Evolutionary conservation across 106 monocot species (phyloP).

Genomic region (Narthecium ossifragum): DNA sequence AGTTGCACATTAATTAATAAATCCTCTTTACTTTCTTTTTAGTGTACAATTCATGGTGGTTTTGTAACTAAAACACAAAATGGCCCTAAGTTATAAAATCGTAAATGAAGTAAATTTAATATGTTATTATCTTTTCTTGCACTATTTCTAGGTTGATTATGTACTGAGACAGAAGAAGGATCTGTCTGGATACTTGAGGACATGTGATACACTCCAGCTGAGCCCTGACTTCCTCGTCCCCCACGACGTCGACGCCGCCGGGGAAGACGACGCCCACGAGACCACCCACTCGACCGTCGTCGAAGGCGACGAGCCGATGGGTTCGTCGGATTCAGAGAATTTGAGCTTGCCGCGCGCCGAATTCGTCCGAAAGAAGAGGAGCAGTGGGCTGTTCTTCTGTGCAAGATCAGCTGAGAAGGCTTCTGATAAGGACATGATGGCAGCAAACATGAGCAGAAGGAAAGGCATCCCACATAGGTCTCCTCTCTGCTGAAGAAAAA

Average conservation of each 20-base stretch:
- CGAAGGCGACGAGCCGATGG: slow-evolving; percentile 60
- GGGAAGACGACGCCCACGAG: slow-evolving; percentile 38
- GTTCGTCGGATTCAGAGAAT: slow-evolving; percentile 76
- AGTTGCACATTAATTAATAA: too few relatives aligned
- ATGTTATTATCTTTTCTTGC: too few relatives aligned
- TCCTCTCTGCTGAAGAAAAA: slow-evolving; percentile 52
- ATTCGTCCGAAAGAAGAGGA: slow-evolving; percentile 50
- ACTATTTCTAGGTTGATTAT: slow-evolving; percentile 75
- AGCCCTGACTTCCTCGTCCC: slow-evolving; percentile 69
- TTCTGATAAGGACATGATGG: slow-evolving; percentile 44
- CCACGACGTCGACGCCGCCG: slow-evolving; percentile 20
- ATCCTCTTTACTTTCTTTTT: too few relatives aligned
- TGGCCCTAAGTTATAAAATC: too few relatives aligned
- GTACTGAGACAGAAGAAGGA: slow-evolving; percentile 66
- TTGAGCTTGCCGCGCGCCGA: slow-evolving; percentile 37
- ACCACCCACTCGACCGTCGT: slow-evolving; percentile 75
- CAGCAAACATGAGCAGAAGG: slow-evolving; percentile 75
- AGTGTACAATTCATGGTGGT: too few relatives aligned
- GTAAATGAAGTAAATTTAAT: too few relatives aligned
- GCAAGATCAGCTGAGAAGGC: slow-evolving; percentile 28
- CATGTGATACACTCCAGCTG: slow-evolving; percentile 53
- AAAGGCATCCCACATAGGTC: slow-evolving; percentile 90
- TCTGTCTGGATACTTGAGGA: slow-evolving; percentile 52
- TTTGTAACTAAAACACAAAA: too few relatives aligned
- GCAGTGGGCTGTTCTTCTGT: slow-evolving; percentile 38